A percentile compares a stretch with the other conserved stretches of the same genome.
Conservation (phyloP, 2,329 filamentous ascomycete species). For the Botryotinia convoluta region DNA sequence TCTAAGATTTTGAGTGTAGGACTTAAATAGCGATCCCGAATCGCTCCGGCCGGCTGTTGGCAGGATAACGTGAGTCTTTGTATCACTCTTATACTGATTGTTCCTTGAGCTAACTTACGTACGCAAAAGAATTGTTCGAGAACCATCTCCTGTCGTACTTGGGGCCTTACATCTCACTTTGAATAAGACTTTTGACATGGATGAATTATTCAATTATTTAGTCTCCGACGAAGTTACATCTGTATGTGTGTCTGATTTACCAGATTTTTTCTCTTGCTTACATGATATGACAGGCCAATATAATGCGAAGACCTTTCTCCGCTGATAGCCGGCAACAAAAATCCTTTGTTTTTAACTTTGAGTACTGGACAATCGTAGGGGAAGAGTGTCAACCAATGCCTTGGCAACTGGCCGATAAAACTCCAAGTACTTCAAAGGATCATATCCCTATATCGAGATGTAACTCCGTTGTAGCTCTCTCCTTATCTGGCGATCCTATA, state of each 20-base stretch:
- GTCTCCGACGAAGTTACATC: conserved; percentile 48
- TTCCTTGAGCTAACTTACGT: neutral
- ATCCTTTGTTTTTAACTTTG: conserved; percentile 62
- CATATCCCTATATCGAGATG: conserved; percentile 61
- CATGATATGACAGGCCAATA: conserved; percentile 22
- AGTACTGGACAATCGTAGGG: conserved; percentile 61
- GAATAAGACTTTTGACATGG: conserved; percentile 58
- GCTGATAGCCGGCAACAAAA: conserved; percentile 48
- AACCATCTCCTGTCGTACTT: conserved; percentile 59
- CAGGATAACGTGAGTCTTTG: conserved; percentile 26
- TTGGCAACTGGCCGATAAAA: conserved; percentile 56
- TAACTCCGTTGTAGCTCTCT: conserved; percentile 57
- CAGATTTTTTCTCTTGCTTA: neutral
- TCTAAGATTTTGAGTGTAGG: conserved; percentile 23
- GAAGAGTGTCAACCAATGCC: conserved; percentile 54
- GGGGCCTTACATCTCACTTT: conserved; percentile 59
- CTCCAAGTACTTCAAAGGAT: conserved; percentile 40
- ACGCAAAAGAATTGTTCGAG: conserved; percentile 48
- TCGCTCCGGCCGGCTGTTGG: conserved; percentile 28
- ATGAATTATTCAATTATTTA: conserved; percentile 56
- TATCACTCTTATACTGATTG: neutral
- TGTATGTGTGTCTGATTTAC: conserved; percentile 41
- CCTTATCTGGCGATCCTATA: conserved; percentile 51
- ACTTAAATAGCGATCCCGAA: conserved; percentile 28
- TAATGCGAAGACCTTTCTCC: conserved; percentile 27